Percentiles rank a stretch among this genome's conserved stretches.
Evolutionary conservation across 2,329 filamentous ascomycete species (phyloP).

Genomic region (Furcasterigmium furcatum): DNA sequence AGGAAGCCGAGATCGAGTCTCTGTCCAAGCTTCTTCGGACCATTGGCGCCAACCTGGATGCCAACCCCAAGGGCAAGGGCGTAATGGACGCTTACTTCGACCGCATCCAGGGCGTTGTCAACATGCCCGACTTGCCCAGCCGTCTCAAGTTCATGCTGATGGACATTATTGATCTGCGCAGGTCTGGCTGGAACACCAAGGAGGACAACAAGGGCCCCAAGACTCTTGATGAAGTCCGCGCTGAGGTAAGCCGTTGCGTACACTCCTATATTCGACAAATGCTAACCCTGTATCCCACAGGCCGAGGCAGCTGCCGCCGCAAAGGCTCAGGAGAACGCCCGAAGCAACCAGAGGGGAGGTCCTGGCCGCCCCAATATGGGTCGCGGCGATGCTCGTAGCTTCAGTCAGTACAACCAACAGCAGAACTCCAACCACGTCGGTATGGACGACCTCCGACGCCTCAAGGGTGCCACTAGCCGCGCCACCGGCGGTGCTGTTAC

Average conservation of each 20-base stretch:
- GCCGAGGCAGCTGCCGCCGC: constrained; percentile 74
- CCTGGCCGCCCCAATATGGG: constrained; percentile 68
- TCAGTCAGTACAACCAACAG: constrained; percentile 70
- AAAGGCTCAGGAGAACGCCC: constrained; percentile 72
- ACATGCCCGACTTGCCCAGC: constrained; percentile 77
- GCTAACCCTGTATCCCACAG: constrained; percentile 25
- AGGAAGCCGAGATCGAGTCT: constrained; percentile 95
- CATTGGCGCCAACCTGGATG: constrained; percentile 84
- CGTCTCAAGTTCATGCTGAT: constrained; percentile 95
- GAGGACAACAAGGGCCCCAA: constrained; percentile 92
- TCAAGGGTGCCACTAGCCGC: constrained; percentile 63
- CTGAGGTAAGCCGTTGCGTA: constrained; percentile 53
- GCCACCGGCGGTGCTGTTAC: constrained; percentile 60
- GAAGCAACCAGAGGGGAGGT: constrained; percentile 61
- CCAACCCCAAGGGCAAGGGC: constrained; percentile 74
- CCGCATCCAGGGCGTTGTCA: constrained; percentile 79
- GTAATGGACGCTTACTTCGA: constrained; percentile 95
- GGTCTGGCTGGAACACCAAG: constrained; percentile 77
- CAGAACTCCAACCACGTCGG: constrained; percentile 81
- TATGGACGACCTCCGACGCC: constrained; percentile 85
- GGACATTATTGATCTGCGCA: constrained; percentile 86
- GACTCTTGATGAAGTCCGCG: constrained; percentile 90
- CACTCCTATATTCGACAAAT: not conserved
- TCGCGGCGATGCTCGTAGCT: constrained; percentile 83
- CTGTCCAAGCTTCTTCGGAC: constrained; percentile 90